A percentile compares a stretch with the other conserved stretches of the same genome.
These are phyloP conservation scores for Aaosphaeria pasadenensis DNA, from an alignment of 2,329 filamentous ascomycete species.

Conservation along the genomic window DNA sequence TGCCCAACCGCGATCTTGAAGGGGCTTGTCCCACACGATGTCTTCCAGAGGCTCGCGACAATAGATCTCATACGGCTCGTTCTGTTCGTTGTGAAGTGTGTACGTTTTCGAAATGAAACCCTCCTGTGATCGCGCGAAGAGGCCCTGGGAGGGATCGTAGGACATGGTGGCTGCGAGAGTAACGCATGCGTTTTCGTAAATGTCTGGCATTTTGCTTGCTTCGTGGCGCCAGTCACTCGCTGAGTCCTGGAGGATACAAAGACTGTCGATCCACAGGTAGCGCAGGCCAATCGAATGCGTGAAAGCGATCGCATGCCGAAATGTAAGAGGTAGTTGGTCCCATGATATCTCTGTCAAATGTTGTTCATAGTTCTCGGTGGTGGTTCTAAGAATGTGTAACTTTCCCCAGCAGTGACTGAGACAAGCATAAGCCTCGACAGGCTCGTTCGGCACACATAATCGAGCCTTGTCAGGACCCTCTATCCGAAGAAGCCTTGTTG, in stretches of 20 bases:
- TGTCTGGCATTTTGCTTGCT: neutral
- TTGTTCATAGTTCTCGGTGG: neutral
- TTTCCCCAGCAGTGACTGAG: slow-evolving; percentile 6
- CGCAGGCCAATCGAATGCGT: slow-evolving; percentile 1
- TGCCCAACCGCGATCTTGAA: slow-evolving; percentile 5
- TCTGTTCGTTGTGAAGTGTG: neutral
- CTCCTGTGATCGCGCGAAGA: neutral
- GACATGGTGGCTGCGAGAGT: neutral
- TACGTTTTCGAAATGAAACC: neutral
- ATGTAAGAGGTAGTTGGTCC: slow-evolving; percentile 4
- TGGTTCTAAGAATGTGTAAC: neutral
- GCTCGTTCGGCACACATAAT: neutral
- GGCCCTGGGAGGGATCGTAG: slow-evolving; percentile 1
- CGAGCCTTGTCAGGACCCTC: neutral
- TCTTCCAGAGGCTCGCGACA: slow-evolving; percentile 1
- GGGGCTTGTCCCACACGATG: slow-evolving; percentile 2
- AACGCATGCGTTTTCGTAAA: neutral
- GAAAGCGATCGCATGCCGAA: slow-evolving; percentile 6
- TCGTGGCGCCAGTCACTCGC: neutral
- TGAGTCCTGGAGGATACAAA: slow-evolving; percentile 13
- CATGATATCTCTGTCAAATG: slow-evolving; percentile 1
- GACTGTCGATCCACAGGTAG: slow-evolving; percentile 8
- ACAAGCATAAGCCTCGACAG: neutral
- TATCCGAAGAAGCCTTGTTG: neutral
- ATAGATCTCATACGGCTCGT: slow-evolving; percentile 4